Evolutionary conservation across 2,329 filamentous ascomycete species (phyloP), one percentile per base, ranked within the genome.

Genomic region (Fusarium gaditjirri): DNA sequence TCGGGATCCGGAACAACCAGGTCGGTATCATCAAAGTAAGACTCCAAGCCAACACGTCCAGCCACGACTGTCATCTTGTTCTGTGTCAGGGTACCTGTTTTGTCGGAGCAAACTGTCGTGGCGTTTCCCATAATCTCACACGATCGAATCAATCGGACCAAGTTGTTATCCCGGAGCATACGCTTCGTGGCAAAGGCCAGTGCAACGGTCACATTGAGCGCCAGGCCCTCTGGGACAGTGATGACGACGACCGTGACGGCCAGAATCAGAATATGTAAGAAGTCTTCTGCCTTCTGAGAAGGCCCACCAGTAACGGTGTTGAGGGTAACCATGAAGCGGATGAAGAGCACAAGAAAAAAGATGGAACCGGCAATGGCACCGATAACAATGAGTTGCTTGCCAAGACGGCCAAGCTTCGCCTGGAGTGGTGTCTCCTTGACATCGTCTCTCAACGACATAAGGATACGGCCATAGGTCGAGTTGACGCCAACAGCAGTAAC

Each of bases 371-470:
- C 84, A 43, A 81, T 70, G 25, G 76, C 76, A 13, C 83, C 83
- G 60, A 84, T 81, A 3, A 81, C 79, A 29, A 84, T 84, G 62
- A 95, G 94, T 76, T 94, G 92, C 75, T 94, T 93, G 11, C 93
- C 93, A 23, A 95, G 85, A 8, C 90, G 86, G 72, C 94, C 94
- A 65, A 95, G 84, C 80, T 94, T 95, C 6, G 88, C 90, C 79
- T 95, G 93, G 12, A 95, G 68, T 7, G 93, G 93, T 2, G 93
- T 95, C 29, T 93, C 92, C 77, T 95, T 91, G 62, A 91, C 90
- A 68, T 94, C 91, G 73, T 93, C 92, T 68, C 92, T 90, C 16
- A 95, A 83, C 41, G 92, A 93, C 88, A 95, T 92, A 83, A 95
- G 88, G 6, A 91, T 94, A 76, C 93, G 93, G 61, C 93, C 93